Evolutionary conservation across 2,329 filamentous ascomycete species (phyloP).

Genomic region (Apiospora saccharicola): DNA sequence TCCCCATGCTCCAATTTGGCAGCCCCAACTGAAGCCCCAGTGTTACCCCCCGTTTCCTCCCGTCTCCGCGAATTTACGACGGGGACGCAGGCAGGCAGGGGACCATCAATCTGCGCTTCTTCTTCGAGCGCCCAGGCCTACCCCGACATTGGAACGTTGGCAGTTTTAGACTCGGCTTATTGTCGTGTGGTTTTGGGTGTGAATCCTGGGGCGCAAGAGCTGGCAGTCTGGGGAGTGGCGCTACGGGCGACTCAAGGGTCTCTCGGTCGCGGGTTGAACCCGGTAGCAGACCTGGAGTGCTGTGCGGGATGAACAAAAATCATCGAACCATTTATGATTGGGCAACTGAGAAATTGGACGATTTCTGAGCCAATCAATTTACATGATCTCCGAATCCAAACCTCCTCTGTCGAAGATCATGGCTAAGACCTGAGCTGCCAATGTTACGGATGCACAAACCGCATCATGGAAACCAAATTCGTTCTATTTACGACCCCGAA

Average conservation of each 20-base stretch:
- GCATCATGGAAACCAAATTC: neutral
- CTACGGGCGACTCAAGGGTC: neutral
- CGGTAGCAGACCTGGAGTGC: neutral
- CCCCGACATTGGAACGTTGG: neutral
- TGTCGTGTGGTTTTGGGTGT: neutral
- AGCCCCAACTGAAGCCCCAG: neutral
- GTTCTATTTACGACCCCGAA: neutral
- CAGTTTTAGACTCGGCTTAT: constrained; percentile 16
- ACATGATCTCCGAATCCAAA: constrained; percentile 17
- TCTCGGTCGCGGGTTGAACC: neutral
- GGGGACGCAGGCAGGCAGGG: neutral
- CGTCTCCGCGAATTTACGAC: neutral
- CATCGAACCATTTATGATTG: constrained; percentile 9
- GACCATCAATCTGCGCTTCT: neutral
- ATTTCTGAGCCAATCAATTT: constrained; percentile 3
- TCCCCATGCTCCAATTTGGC: neutral
- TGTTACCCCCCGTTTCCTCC: neutral
- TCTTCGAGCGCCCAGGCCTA: constrained; percentile 1
- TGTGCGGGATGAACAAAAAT: neutral
- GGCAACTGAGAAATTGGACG: neutral
- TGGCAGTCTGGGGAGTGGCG: neutral
- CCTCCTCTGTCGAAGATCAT: constrained; percentile 9
- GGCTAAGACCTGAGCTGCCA: neutral
- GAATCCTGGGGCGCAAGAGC: neutral
- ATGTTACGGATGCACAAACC: neutral